These are phyloP conservation scores for Candida yuanshanica DNA, from an alignment of 805 yeast genomes.

Conservation along the genomic window DNA sequence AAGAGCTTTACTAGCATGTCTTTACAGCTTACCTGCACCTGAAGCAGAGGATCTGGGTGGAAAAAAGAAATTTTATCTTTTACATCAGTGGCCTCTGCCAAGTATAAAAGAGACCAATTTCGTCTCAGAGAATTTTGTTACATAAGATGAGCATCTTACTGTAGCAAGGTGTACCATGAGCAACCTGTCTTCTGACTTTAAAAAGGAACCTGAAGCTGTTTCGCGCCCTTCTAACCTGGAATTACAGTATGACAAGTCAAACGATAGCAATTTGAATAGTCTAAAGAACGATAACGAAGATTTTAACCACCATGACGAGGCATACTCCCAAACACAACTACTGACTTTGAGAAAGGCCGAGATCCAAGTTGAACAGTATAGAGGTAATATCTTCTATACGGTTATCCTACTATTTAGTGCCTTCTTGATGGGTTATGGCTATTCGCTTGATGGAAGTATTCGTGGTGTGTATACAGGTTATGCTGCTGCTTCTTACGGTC, in stretches of 20 bases:
- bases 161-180: background rate
- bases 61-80: background rate
- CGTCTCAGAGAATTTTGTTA: too few relatives aligned
- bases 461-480: constrained; percentile 45
- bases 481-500: constrained; percentile 49
- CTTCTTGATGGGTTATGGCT: constrained; percentile 47
- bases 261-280: too few relatives aligned
- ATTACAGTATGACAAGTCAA: background rate
- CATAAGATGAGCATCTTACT: too few relatives aligned
- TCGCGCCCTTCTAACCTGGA: background rate
- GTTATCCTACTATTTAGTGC: constrained; percentile 36
- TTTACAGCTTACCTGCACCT: too few relatives aligned
- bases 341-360: constrained; percentile 47
- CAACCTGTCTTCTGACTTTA: background rate
- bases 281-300: background rate
- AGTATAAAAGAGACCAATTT: too few relatives aligned
- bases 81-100: too few relatives aligned
- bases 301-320: background rate
- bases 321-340: constrained; percentile 23
- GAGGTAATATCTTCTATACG: constrained; percentile 26
- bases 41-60: background rate
- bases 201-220: too few relatives aligned
- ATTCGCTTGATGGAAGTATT: constrained; percentile 47
- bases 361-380: constrained; percentile 41
- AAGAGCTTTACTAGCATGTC: too few relatives aligned